Evolutionary conservation across 768 basidiomycete genomes (phyloP).

Genomic region (Boletus insuetus): DNA sequence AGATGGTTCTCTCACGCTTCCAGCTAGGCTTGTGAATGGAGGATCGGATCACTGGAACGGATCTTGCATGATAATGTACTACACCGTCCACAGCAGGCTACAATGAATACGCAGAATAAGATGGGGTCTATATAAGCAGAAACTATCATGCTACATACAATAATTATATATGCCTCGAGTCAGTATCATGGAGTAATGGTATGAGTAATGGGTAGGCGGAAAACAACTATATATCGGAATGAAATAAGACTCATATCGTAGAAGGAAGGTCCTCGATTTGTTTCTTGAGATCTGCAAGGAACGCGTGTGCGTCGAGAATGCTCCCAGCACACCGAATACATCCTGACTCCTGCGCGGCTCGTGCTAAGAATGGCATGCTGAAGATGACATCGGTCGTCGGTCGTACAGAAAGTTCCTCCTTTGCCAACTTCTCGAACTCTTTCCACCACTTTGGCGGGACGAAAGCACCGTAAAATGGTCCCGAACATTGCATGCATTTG

Average conservation of each 20-base stretch:
- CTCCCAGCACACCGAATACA: constrained; percentile 67
- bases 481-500: constrained; percentile 70
- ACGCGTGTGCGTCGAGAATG: constrained; percentile 58
- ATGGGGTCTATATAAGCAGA: not conserved
- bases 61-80: constrained; percentile 7
- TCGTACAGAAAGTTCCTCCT: constrained; percentile 51
- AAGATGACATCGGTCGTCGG: constrained; percentile 63
- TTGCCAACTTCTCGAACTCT: constrained; percentile 55
- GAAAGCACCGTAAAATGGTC: constrained; percentile 42
- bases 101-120: too few species aligned
- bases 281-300: constrained; percentile 51
- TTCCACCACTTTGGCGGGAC: constrained; percentile 68
- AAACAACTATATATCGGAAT: not conserved
- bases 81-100: too few species aligned
- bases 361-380: constrained; percentile 54
- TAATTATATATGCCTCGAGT: too few species aligned
- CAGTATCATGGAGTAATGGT: not conserved
- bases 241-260: constrained; percentile 34
- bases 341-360: constrained; percentile 46
- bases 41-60: constrained; percentile 5
- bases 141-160: not conserved
- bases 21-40: not conserved
- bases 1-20: not conserved
- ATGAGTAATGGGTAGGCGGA: not conserved
- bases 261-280: constrained; percentile 53